A percentile compares a stretch with the other conserved stretches of the same genome.
These are phyloP conservation scores for Chlorella sp. DNA, from an alignment of 139 green algal genomes.

Conservation along the genomic window DNA sequence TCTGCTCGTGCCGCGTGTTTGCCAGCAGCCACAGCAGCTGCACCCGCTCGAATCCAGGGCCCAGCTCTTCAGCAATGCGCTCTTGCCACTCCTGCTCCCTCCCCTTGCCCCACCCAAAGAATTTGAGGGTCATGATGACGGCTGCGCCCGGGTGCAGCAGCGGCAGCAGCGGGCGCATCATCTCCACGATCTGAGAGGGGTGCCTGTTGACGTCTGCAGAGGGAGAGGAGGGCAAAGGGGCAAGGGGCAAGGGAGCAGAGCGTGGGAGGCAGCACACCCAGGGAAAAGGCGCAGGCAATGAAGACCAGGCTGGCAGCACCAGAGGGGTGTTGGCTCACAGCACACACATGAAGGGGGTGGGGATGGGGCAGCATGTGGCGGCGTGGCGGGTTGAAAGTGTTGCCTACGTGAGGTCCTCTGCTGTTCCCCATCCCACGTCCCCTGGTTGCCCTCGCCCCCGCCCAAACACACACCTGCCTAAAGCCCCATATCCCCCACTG, in stretches of 20 bases:
- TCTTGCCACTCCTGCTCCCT: not conserved
- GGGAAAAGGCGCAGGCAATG: too few relatives aligned
- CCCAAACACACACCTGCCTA: too few relatives aligned
- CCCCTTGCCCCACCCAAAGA: constrained; percentile 6
- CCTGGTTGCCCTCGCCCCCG: too few relatives aligned
- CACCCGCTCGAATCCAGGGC: constrained; percentile 17
- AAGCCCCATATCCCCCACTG: too few relatives aligned
- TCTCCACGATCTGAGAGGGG: not conserved
- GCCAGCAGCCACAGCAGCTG: constrained; percentile 51
- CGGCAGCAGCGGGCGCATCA: constrained; percentile 49
- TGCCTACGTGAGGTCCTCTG: too few relatives aligned
- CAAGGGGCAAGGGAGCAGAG: not conserved
- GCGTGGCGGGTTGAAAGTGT: too few relatives aligned
- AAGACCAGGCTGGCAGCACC: too few relatives aligned
- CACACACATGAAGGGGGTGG: too few relatives aligned
- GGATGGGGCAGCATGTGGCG: too few relatives aligned
- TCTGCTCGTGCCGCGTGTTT: constrained; percentile 58
- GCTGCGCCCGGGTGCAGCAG: constrained; percentile 44
- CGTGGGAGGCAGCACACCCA: not conserved
- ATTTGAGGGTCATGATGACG: constrained; percentile 61
- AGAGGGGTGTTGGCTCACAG: too few relatives aligned
- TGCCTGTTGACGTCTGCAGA: constrained; percentile 50
- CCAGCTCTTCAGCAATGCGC: constrained; percentile 20
- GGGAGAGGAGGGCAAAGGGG: not conserved
- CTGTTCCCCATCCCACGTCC: too few relatives aligned